A percentile compares a stretch with the other conserved stretches of the same genome.
phyloP scores from a whole-genome alignment of 306 rosid species.

The Trifolium dubium region DNA sequence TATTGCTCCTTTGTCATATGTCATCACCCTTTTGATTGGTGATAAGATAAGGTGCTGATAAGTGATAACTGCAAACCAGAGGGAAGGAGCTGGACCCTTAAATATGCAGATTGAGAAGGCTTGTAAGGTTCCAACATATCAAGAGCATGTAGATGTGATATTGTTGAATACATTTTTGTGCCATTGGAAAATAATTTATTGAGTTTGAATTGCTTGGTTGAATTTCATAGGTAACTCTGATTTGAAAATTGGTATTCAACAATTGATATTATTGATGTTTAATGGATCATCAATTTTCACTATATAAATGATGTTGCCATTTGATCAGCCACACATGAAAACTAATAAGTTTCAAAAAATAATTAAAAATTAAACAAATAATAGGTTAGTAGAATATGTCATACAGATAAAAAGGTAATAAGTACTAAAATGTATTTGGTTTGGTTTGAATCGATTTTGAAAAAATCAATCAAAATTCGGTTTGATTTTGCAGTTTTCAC shows the following conservation, averaged over 20 bases:
- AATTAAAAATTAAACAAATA: too few species aligned
- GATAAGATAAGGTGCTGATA: conserved; percentile 14
- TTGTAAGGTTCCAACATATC: neutral
- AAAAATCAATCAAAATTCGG: too few species aligned
- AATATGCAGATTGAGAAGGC: neutral
- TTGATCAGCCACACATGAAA: too few species aligned
- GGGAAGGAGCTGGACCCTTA: conserved; percentile 7
- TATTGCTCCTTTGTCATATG: neutral
- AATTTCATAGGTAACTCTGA: neutral
- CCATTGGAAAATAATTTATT: neutral
- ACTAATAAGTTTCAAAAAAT: too few species aligned
- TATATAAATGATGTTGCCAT: neutral
- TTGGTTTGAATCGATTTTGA: too few species aligned
- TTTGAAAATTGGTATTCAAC: neutral
- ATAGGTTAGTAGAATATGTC: too few species aligned
- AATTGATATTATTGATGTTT: neutral
- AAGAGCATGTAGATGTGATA: conserved; percentile 3
- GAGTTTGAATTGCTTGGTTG: too few species aligned
- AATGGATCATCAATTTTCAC: neutral
- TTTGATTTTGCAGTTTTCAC: too few species aligned
- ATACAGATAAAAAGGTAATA: too few species aligned
- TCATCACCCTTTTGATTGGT: neutral
- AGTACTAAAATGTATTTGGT: too few species aligned
- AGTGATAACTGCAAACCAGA: conserved; percentile 31
- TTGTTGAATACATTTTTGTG: neutral